phyloP scores from a whole-genome alignment of 177 flowering plant genomes.

The Tripterygium wilfordii region DNA sequence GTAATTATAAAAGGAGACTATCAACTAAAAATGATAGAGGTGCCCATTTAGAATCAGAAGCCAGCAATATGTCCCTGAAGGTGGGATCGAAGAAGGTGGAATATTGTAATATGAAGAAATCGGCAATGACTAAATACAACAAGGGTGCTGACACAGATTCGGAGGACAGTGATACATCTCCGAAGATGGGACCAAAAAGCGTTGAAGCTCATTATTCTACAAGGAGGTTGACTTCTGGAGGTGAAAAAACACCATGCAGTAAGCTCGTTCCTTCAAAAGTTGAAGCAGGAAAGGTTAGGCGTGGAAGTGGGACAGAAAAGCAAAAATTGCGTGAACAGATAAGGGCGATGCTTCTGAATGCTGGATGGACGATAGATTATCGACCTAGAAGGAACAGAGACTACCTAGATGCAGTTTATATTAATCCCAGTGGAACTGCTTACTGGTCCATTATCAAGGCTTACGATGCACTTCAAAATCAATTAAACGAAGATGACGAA shows the following conservation, averaged over 20 bases:
- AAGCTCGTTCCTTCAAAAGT: slow-evolving; percentile 9
- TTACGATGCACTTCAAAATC: slow-evolving; percentile 79
- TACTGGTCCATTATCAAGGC: slow-evolving; percentile 96
- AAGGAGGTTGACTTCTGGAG: too few relatives aligned
- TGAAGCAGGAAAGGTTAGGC: slow-evolving; percentile 44
- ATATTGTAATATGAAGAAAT: too few relatives aligned
- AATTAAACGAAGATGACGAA: slow-evolving; percentile 36
- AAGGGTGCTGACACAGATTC: too few relatives aligned
- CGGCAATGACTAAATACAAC: too few relatives aligned
- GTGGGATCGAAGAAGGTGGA: too few relatives aligned
- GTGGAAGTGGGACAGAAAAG: slow-evolving; percentile 74
- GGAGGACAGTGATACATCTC: too few relatives aligned
- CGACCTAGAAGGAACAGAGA: slow-evolving; percentile 80
- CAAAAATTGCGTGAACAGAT: slow-evolving; percentile 75
- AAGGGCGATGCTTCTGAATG: slow-evolving; percentile 62
- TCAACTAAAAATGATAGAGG: too few relatives aligned
- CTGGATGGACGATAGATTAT: slow-evolving; percentile 90
- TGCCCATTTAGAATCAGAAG: too few relatives aligned
- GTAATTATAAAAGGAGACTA: too few relatives aligned
- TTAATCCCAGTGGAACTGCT: slow-evolving; percentile 69
- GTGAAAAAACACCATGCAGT: slow-evolving; percentile 22
- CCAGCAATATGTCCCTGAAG: too few relatives aligned
- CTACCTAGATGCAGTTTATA: slow-evolving; percentile 83
- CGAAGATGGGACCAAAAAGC: too few relatives aligned
- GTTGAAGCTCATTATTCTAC: too few relatives aligned